phyloP scores from a whole-genome alignment of 139 green algal species.

The Chlamydomonas sphaeroides region DNA sequence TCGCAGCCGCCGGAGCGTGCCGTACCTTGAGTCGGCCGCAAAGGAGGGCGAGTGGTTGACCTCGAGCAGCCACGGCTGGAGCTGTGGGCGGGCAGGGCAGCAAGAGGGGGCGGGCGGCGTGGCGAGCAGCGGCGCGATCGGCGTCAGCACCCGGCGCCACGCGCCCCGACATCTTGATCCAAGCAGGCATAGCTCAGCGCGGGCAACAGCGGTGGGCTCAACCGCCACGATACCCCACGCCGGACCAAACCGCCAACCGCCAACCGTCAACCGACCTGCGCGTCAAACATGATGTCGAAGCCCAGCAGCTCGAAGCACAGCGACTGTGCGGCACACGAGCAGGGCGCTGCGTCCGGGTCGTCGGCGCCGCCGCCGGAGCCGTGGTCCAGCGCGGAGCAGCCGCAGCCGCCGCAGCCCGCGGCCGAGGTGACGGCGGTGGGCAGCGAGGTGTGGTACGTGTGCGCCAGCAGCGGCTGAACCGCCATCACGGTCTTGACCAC shows the following conservation, averaged over 20 bases:
- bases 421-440: not conserved
- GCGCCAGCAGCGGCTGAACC: constrained; percentile 55
- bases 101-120: too few species aligned
- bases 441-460: constrained; percentile 58
- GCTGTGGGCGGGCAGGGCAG: too few species aligned
- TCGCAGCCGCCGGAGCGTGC: too few species aligned
- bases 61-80: constrained; percentile 82
- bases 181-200: too few species aligned
- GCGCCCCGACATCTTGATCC: too few species aligned
- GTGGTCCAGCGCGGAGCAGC: constrained; percentile 40
- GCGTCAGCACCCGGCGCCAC: too few species aligned
- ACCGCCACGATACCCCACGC: too few species aligned
- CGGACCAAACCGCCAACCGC: too few species aligned
- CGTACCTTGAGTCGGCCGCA: constrained; percentile 65
- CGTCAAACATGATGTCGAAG: constrained; percentile 78
- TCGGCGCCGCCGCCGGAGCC: not conserved
- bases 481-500: constrained; percentile 47
- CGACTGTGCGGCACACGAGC: constrained; percentile 42
- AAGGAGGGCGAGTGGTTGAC: constrained; percentile 87
- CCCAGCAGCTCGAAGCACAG: constrained; percentile 82
- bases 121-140: too few species aligned
- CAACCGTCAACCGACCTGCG: too few species aligned
- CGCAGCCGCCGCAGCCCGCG: too few species aligned
- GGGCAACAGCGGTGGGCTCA: too few species aligned
- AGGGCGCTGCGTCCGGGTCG: constrained; percentile 15